Conservation (phyloP, 371 early-diverging fungal genomes). For the Dipsacomyces acuminosporus region DNA sequence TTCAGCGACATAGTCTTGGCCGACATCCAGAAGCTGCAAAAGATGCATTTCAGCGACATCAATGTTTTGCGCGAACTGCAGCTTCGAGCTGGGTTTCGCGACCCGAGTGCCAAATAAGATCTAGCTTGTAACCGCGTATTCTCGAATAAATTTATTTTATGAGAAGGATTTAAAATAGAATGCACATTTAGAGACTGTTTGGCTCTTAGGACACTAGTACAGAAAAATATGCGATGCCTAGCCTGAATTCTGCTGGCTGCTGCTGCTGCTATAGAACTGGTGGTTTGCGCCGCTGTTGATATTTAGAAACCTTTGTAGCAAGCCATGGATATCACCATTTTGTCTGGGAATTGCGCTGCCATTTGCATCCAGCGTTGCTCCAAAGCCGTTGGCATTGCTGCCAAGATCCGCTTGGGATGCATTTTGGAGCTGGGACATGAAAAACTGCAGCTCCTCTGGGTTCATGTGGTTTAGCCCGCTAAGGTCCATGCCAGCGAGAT, state of each 20-base stretch:
- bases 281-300: too few species aligned
- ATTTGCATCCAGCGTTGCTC: too few species aligned
- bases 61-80: constrained; percentile 42
- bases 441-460: constrained; percentile 7
- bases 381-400: too few species aligned
- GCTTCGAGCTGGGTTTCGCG: constrained; percentile 17
- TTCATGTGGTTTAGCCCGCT: neutral
- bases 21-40: constrained; percentile 48
- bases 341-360: too few species aligned
- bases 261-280: too few species aligned
- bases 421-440: neutral
- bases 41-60: constrained; percentile 46
- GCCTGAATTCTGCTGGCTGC: too few species aligned
- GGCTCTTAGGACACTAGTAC: too few species aligned
- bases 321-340: too few species aligned
- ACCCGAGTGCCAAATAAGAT: neutral
- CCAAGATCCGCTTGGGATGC: neutral
- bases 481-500: neutral
- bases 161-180: too few species aligned
- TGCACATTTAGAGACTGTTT: too few species aligned
- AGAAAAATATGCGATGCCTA: too few species aligned
- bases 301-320: too few species aligned
- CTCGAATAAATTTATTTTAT: neutral
- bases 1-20: constrained; percentile 47
- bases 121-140: neutral